Base-by-base conservation (phyloP, 2,329 filamentous ascomycete genomes). In the Hysterium pulicare region DNA sequence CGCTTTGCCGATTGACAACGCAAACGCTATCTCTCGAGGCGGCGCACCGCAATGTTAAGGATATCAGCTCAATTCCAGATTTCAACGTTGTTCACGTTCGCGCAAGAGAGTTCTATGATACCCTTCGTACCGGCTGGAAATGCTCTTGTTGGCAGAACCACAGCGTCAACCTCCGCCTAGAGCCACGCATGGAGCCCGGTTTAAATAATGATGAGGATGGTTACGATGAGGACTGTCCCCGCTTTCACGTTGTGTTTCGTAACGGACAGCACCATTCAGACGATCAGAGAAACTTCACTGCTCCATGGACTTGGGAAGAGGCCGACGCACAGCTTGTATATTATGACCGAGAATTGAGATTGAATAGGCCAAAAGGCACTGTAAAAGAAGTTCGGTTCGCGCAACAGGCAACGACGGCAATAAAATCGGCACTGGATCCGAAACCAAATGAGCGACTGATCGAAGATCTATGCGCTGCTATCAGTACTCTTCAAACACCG, bases 91-190 rank as follows among this genome's bases (percentile, higher is more conserved):
- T 58, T 9, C 48, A 59, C 22, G 44, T 52, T 20, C 37, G 48
- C 4, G 57, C 55, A 0, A 31, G 47, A n/a, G 51, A 49, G 20
- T 48, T 57, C 19, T 48, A 50, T 38, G 49, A 36, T 10, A 46
- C 47, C 3, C 21, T 64, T 2, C 40, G 40, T 10, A 47, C 47
- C 5, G 50, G 58, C 1, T 57, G 60, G 46, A 53, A 53, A 3
- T 58, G 55, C 28, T 36, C 50, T 9, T 62, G 59, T 36, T 45
- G 50, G 13, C 44, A 46, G 8, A 32, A 50, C 23, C 60, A 64
- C 35, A 50, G 50, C 33, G 53, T 52, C 26, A 57, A 44, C 34
- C 35, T 64, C 23, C 54, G 53, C 9, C 38, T 59, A 4, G 57
- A 59, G 22, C 30, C 45, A 28, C 46, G 57, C 5, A 58, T 55